These are phyloP conservation scores for Stagonosporopsis chrysanthemi DNA, from an alignment of 2,329 filamentous ascomycete genomes.

Conservation along the genomic window DNA sequence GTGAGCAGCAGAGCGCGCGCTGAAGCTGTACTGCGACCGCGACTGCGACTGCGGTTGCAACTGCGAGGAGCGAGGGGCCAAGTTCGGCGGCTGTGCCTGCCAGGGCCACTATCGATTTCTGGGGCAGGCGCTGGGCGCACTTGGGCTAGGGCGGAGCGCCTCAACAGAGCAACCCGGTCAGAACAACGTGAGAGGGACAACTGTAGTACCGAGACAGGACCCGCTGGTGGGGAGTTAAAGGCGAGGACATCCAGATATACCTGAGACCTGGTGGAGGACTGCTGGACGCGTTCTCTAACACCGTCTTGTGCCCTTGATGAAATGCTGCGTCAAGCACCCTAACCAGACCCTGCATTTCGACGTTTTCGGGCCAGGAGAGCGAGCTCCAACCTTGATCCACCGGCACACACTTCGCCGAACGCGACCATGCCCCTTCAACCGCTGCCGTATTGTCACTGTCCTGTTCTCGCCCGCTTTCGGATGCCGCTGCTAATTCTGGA, in stretches of 20 bases:
- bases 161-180: slow-evolving; percentile 14
- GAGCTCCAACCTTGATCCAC: neutral
- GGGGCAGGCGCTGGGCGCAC: slow-evolving; percentile 6
- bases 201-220: neutral
- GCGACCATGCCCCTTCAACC: slow-evolving; percentile 5
- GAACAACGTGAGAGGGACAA: neutral
- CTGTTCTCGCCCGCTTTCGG: slow-evolving; percentile 7
- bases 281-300: neutral
- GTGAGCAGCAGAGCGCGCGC: slow-evolving; percentile 6
- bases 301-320: slow-evolving; percentile 7
- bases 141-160: neutral
- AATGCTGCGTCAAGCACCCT: slow-evolving; percentile 5
- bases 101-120: slow-evolving; percentile 20
- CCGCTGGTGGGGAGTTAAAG: neutral
- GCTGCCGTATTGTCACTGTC: neutral
- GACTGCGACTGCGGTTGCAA: neutral
- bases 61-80: neutral
- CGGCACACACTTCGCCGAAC: slow-evolving; percentile 7
- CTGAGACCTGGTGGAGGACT: neutral
- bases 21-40: slow-evolving; percentile 24
- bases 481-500: slow-evolving; percentile 11
- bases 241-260: neutral
- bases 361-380: slow-evolving; percentile 5
- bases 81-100: slow-evolving; percentile 24
- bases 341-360: slow-evolving; percentile 16